Conservation (phyloP, 2,329 filamentous ascomycete species). For the Penicillium sp. region DNA sequence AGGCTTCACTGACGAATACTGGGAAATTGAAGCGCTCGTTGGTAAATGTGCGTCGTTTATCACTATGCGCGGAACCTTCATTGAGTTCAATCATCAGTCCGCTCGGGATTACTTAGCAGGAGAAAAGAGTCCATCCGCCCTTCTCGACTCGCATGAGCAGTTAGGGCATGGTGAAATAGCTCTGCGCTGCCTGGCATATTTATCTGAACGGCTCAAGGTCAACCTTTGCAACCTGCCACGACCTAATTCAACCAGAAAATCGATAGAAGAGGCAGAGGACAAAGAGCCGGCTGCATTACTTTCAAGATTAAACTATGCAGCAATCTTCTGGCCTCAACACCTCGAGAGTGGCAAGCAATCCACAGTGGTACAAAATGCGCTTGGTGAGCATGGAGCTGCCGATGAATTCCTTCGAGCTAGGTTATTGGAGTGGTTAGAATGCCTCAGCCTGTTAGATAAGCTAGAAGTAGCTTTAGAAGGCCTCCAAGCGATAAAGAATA, state of each 20-base stretch:
- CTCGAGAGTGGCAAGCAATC: constrained; percentile 7
- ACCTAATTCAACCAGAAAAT: constrained; percentile 18
- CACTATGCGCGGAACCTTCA: constrained; percentile 14
- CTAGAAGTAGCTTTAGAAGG: constrained; percentile 16
- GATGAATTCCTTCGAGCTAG: constrained; percentile 22
- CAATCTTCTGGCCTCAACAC: constrained; percentile 27
- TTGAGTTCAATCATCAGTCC: constrained; percentile 32
- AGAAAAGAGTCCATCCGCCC: constrained; percentile 5
- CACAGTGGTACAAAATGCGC: not conserved
- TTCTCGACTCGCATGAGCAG: constrained; percentile 17
- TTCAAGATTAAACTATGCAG: constrained; percentile 21
- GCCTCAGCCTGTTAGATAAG: constrained; percentile 23
- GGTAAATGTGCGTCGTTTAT: constrained; percentile 28
- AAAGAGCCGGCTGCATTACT: not conserved
- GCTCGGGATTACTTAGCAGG: constrained; percentile 26
- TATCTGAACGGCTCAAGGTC: constrained; percentile 22
- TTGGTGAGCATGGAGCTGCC: constrained; percentile 7
- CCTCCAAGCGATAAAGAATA: constrained; percentile 13
- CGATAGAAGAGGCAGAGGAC: constrained; percentile 4
- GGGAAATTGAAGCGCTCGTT: constrained; percentile 5
- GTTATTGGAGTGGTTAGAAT: constrained; percentile 31
- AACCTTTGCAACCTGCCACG: constrained; percentile 25
- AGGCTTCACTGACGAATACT: constrained; percentile 16
- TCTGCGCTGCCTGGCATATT: constrained; percentile 19
- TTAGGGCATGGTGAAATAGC: constrained; percentile 14